Evolutionary conservation across 139 green algal genomes (phyloP), one percentile per base, ranked within the genome.

Genomic region (Chara braunii): DNA sequence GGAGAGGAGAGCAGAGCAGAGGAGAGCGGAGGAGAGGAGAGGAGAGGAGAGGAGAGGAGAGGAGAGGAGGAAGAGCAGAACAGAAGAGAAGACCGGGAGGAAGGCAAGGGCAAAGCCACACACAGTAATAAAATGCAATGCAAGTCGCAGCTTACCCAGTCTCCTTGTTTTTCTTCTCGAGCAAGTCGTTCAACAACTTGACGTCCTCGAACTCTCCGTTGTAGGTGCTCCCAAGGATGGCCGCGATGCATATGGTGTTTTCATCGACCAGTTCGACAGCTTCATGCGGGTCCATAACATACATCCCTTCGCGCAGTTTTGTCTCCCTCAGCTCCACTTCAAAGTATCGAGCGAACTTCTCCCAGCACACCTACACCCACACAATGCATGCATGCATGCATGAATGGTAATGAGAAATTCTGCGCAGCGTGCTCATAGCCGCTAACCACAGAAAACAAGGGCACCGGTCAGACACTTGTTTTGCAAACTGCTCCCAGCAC

Each of bases 201-300:
- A 81, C 43, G 22, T 76, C 43, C n/a, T 81, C 74, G 32, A 78
- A 81, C 34, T 82, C 30, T 1, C 74, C 74, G 7, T 35, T 57
- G 34, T 81, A 81, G 1, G 66, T 75, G 44, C 22, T 70, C 1
- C 75, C 75, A 3, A 81, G 12, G n/a, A 81, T 82, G 14, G 22
- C 22, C 28, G 64, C 51, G 2, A 82, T 54, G 18, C 75, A 54
- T 34, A 81, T 81, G 12, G 75, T 81, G 55, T 77, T 72, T 36
- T 81, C 75, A 50, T 81, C 68, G 40, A 37, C 57, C 35, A 43
- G 18, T 26, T 72, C 28, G 28, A 62, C 75, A 2, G 80, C 75
- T 30, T 81, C 37, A 7, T 32, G 32, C 18, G 72, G 69, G 0
- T 67, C 32, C 68, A 79, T 74, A 28, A 76, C 50, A n/a, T n/a